These are phyloP conservation scores for Oemleria cerasiformis DNA, from an alignment of 306 rosid species.

Conservation along the genomic window DNA sequence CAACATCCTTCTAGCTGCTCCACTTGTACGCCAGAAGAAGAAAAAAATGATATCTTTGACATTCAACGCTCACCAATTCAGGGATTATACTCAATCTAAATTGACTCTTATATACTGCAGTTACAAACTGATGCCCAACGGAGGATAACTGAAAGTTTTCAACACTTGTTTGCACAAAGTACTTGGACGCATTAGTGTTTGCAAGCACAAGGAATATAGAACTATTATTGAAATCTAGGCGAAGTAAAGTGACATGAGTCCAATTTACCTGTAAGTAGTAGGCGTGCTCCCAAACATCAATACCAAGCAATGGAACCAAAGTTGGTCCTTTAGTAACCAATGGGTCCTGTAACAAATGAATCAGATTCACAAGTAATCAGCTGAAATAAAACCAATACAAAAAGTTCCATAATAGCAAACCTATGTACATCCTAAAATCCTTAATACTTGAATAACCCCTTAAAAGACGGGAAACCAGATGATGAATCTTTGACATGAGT, in stretches of 20 bases:
- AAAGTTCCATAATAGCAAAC: not conserved
- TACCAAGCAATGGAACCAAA: conserved; percentile 88
- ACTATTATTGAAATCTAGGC: not conserved
- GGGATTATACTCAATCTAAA: not conserved
- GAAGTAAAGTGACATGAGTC: conserved; percentile 8
- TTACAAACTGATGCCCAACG: not conserved
- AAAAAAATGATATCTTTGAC: not conserved
- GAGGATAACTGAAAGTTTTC: not conserved
- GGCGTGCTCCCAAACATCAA: conserved; percentile 99
- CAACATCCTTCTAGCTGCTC: not conserved
- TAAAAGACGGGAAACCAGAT: not conserved
- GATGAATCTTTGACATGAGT: conserved; percentile 1
- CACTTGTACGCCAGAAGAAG: not conserved
- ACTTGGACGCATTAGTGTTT: not conserved
- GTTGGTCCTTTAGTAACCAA: conserved; percentile 77
- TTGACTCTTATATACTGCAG: not conserved
- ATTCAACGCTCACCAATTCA: not conserved
- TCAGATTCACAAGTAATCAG: conserved; percentile 27
- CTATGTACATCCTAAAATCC: not conserved
- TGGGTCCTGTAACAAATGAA: conserved; percentile 69
- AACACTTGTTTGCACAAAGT: not conserved
- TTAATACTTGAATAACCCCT: not conserved
- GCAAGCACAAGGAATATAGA: conserved; percentile 2
- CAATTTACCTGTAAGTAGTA: conserved; percentile 87
- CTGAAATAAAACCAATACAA: not conserved